These are phyloP conservation scores for Pestalotiopsis sp. DNA, from an alignment of 2,329 filamentous ascomycete genomes.

Conservation along the genomic window DNA sequence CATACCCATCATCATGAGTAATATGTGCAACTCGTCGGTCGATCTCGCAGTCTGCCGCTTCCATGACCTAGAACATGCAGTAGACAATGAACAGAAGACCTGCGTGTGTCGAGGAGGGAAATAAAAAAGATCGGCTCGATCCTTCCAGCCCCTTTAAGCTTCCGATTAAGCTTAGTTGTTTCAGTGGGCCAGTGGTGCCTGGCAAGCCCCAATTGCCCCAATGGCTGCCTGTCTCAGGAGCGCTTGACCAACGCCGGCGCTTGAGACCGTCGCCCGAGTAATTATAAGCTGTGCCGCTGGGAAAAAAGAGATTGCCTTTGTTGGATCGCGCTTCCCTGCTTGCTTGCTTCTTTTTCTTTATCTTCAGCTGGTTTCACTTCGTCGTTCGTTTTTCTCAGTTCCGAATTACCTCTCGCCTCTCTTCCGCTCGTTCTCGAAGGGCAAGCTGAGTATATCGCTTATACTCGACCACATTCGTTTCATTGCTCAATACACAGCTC, in stretches of 20 bases:
- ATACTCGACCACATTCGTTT: neutral
- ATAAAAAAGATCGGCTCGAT: neutral
- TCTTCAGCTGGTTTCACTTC: neutral
- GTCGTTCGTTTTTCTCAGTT: neutral
- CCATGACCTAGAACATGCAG: no score
- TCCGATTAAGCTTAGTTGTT: constrained; percentile 14
- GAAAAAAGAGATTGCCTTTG: no score
- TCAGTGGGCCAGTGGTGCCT: constrained; percentile 3
- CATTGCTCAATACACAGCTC: neutral
- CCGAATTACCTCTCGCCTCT: neutral
- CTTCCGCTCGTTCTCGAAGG: no score
- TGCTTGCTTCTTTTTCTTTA: neutral
- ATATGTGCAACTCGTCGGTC: no score
- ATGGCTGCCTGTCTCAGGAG: neutral
- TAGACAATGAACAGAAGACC: no score
- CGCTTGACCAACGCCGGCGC: no score
- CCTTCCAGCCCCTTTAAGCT: neutral
- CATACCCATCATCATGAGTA: no score
- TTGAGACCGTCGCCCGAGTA: no score
- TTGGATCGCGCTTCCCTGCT: no score
- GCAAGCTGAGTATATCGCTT: neutral
- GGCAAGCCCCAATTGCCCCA: neutral
- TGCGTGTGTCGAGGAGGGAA: neutral
- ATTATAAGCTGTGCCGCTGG: no score
- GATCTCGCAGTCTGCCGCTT: no score